phyloP scores from a whole-genome alignment of 495 filamentous ascomycete species.

The Neurospora sp. region DNA sequence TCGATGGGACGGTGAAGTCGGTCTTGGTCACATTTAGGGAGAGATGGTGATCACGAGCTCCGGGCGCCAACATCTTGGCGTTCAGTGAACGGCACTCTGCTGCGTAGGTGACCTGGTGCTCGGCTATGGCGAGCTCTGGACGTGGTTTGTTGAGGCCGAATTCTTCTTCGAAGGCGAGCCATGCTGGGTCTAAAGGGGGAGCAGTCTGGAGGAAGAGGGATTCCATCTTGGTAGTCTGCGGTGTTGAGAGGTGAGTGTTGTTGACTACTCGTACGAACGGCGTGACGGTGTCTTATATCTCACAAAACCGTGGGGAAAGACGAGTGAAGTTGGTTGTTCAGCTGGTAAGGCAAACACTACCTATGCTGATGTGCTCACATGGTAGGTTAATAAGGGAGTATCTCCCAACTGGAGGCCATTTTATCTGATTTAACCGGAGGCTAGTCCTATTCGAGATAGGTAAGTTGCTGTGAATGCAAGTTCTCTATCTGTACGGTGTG shows the following conservation, averaged over 20 bases:
- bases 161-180: slow-evolving; percentile 3
- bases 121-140: not conserved
- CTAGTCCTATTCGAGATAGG: not conserved
- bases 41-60: slow-evolving; percentile 5
- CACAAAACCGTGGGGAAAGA: rapidly evolving
- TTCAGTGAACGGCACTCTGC: slow-evolving; percentile 4
- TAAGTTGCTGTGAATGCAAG: not conserved
- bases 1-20: slow-evolving; percentile 3
- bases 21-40: not conserved
- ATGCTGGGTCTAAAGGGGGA: slow-evolving; percentile 7
- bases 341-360: not conserved
- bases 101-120: slow-evolving; percentile 6
- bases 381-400: not conserved
- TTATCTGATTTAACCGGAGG: not conserved
- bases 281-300: not conserved
- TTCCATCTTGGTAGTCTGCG: not conserved
- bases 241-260: not conserved
- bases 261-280: not conserved
- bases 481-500: not conserved
- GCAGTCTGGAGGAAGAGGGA: slow-evolving; percentile 4
- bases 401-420: not conserved
- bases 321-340: not conserved
- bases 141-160: not conserved
- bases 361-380: not conserved
- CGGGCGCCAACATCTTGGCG: not conserved